These are phyloP conservation scores for Rauvolfia tetraphylla DNA, from an alignment of 257 asterid genomes.

Conservation along the genomic window DNA sequence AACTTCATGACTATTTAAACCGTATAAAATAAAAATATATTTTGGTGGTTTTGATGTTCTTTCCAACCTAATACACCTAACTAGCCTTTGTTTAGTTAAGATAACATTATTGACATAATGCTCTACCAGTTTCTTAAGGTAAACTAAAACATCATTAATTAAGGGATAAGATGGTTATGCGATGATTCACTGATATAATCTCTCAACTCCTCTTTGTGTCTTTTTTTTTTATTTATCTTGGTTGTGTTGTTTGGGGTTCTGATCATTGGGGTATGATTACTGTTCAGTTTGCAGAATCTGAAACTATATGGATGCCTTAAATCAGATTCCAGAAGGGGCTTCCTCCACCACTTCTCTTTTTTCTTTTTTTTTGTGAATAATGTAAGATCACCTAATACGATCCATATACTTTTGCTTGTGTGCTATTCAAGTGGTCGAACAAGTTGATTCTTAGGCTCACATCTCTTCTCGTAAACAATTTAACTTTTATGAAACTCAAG, in stretches of 20 bases:
- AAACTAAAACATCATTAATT: constrained; percentile 1
- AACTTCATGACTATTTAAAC: neutral
- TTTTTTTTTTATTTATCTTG: neutral
- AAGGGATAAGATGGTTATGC: neutral
- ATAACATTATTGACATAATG: neutral
- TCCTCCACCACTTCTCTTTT: too few species aligned
- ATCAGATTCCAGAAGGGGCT: too few species aligned
- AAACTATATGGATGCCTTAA: too few species aligned
- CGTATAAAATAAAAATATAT: neutral
- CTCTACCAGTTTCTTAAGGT: neutral
- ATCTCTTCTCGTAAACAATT: too few species aligned
- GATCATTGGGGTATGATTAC: neutral
- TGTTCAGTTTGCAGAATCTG: neutral
- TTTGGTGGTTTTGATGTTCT: constrained; percentile 1
- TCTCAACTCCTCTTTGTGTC: neutral
- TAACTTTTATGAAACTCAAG: too few species aligned
- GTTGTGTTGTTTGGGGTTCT: neutral
- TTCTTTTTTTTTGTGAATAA: too few species aligned
- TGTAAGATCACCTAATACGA: too few species aligned
- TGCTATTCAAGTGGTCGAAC: too few species aligned
- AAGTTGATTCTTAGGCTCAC: too few species aligned
- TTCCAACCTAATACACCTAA: constrained; percentile 14
- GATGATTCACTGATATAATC: neutral
- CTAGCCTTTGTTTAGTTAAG: neutral
- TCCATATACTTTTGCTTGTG: too few species aligned